Evolutionary conservation across 2,329 filamentous ascomycete genomes (phyloP), one percentile per base, ranked within the genome.

Genomic region (Pestalotiopsis sp.): DNA sequence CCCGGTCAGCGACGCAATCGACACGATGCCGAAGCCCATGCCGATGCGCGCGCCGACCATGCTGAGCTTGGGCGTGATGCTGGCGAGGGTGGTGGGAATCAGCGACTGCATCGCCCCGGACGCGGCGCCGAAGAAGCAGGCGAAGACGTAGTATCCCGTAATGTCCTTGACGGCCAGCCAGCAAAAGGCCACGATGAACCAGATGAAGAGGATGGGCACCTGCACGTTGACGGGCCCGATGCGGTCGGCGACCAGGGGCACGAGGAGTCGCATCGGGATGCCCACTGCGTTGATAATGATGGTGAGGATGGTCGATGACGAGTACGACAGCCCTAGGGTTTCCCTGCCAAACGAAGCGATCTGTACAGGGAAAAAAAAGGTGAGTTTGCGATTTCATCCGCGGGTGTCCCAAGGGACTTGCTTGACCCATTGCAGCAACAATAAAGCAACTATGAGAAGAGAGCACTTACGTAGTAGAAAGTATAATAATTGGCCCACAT

Each of bases 401-500:
- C 79, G 20, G 73, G 76, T 20, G 77, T 77, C 76, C 7, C 30
- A 35, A 9, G 78, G 35, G 3, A 10, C 10, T 5, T 35, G 44
- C 9, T 56, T 26, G 14, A 11, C 39, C 1, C 30, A 22, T 30
- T 30, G 14, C 10, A 69, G 63, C 20, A 55, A 17, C 26, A 55
- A 11, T 38, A 14, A 4, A 39, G n/a, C 6, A 9, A 30, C 14
- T 20, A 63, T 4, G 26, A 24, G 14, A 66, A 66, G 39, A n/a
- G 55, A 24, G 22, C 40, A 73, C 75, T 72, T 63, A 78, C 81
- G 58, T 82, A 83, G 68, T 83, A 83, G 30, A 82, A 82, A 0
- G 79, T 80, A 62, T 80, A 83, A 67, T 82, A 83, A 7, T 81
- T 81, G 0, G 77, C 75, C 80, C 79, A 82, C 30, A 79, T 78